Base-by-base conservation (phyloP, 352 stramenopile species). In the Globisporangium polare region DNA sequence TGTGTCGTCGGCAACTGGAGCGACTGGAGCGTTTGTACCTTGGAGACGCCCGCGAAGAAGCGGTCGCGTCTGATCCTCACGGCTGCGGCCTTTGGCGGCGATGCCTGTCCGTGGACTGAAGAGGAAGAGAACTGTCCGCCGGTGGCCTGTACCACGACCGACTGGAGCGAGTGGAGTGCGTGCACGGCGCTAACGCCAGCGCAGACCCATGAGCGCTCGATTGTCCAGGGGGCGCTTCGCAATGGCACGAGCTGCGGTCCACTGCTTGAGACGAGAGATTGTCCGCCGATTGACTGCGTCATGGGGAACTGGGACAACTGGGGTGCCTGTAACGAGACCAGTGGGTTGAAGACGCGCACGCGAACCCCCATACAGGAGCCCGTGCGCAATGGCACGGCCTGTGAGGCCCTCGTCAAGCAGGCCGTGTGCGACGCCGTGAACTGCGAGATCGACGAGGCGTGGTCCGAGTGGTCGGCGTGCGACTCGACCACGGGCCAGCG, bases 261-360 rank as follows among this genome's bases (percentile, higher is more conserved):
- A 8, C 47, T 67, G 1, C 43, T 60, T 0, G 73, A 88, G 27
- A 75, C 59, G 4, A 59, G 60, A 18, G 53, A 62, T 6, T 88
- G 78, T 53, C 72, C 75, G 10, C 62, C 72, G 0, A 67, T 88
- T 9, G 65, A 78, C 46, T 90, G 80, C 22, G 71, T 81, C 13
- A 57, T 86, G 12, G 59, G 73, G 1, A 8, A 15, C 2, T 83
- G 72, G 73, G 56, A 52, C 1, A 4, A 20, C 0, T 84, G 75
- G 73, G 31, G 62, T 8, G 46, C n/a, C 2, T 80, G 75, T 47
- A 67, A 82, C 12, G 49, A 63, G 1, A 66, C 61, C 0, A 74
- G 47, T 1, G 60, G 55, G 0, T 68, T 60, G 2, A 79, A 83
- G 62, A 65, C 39, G 7, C 67, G 63, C 15, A 64, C 47, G 10